A percentile compares a stretch with the other conserved stretches of the same genome.
phyloP scores from a whole-genome alignment of 495 filamentous ascomycete genomes.

The Penicillium simplicissimum region DNA sequence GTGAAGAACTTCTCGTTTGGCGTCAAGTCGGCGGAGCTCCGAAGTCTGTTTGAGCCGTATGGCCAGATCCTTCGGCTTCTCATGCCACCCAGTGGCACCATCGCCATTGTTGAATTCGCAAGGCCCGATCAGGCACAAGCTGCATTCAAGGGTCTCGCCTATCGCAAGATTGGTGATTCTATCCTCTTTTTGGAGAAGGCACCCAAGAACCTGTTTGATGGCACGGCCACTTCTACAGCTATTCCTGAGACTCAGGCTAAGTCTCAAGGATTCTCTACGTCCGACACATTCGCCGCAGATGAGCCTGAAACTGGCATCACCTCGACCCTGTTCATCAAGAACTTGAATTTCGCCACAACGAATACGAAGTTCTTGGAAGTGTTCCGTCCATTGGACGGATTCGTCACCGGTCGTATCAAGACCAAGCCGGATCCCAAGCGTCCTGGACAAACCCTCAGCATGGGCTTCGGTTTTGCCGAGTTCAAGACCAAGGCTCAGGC shows the following conservation, averaged over 20 bases:
- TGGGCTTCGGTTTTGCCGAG: slow-evolving; percentile 95
- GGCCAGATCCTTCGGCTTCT: slow-evolving; percentile 75
- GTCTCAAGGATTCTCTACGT: slow-evolving; percentile 53
- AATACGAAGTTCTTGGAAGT: slow-evolving; percentile 67
- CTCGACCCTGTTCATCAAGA: slow-evolving; percentile 85
- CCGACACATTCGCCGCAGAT: slow-evolving; percentile 56
- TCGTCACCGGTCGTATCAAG: slow-evolving; percentile 79
- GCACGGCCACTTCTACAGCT: slow-evolving; percentile 29
- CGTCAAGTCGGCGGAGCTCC: slow-evolving; percentile 59
- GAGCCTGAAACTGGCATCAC: slow-evolving; percentile 57
- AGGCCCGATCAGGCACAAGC: slow-evolving; percentile 73
- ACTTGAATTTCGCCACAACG: slow-evolving; percentile 89
- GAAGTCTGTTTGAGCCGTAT: slow-evolving; percentile 50
- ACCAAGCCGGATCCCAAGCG: slow-evolving; percentile 85
- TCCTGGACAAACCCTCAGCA: slow-evolving; percentile 79
- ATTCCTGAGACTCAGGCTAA: slow-evolving; percentile 42
- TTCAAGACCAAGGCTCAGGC: slow-evolving; percentile 78
- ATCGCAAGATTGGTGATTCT: slow-evolving; percentile 86
- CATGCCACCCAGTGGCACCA: slow-evolving; percentile 89
- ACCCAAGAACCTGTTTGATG: slow-evolving; percentile 76
- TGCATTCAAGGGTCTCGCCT: slow-evolving; percentile 81
- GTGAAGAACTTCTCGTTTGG: slow-evolving; percentile 94
- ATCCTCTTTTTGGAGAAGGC: slow-evolving; percentile 93
- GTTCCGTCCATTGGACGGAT: slow-evolving; percentile 82
- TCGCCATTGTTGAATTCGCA: slow-evolving; percentile 87